Base-by-base conservation (phyloP, 306 rosid species). In the Begonia fuchsioides region DNA sequence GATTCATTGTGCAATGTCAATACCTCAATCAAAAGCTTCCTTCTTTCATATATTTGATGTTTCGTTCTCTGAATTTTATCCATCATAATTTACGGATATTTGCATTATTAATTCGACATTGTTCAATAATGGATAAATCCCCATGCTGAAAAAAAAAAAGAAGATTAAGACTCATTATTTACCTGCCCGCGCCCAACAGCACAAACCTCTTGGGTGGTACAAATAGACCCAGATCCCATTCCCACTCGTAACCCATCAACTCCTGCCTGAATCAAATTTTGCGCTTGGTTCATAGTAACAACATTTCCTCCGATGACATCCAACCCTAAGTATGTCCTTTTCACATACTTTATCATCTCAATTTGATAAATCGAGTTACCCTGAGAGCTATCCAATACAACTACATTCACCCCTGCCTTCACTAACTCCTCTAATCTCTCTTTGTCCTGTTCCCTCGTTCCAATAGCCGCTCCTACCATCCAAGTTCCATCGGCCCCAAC, bases 131-230 rank as follows among this genome's bases (percentile, higher is more conserved):
- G n/a, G 6, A 11, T 0, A 2, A 41, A 41, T 41, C 45, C 7
- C 14, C 16, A 50, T 8, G 35, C 8, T 26, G 20, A 11, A 13
- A n/a, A n/a, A 11, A 10, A 47, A 59, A 12, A 13, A 32, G n/a
- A n/a, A 4, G 17, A 44, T 39, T 40, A 47, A 32, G 9, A 32
- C 38, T 49, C n/a, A 17, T 38, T 15, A 32, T 51, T 48, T 81
- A 90, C 98, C 94, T 85, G 98, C 13, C 95, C 93, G 10, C 98
- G 79, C 15, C 98, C 95, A 2, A 82, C 98, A 0, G 95, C 98
- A 14, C 98, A 90, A 14, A 81, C 98, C 63, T 90, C 98, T 57
- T 90, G 95, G 2, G 98, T 85, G 10, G 98, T 90, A 50, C 98
- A 85, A 20, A 90, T 90, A 20, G 98, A 90, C 0, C 98, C 98